Evolutionary conservation across 768 basidiomycete species (phyloP), one percentile per base, ranked within the genome.

Genomic region (Phanerodontia chrysosporium): DNA sequence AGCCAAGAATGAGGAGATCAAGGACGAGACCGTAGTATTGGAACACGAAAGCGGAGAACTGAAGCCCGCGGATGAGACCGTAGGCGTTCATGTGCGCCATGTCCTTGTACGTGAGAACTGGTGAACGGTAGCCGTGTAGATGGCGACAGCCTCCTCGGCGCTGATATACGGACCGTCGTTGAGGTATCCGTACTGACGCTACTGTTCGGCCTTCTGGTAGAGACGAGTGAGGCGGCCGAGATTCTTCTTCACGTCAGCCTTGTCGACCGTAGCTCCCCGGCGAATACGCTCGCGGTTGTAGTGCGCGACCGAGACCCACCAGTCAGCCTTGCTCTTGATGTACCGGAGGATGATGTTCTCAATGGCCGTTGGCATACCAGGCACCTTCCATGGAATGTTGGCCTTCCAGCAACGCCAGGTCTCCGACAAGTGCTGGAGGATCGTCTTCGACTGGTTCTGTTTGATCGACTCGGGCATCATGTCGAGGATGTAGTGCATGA

Each of bases 401-500:
- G 92, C 92, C 73, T 94, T 94, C 92, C 92, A 94, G 74, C 95
- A 98, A 66, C 96, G 82, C 97, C 97, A 98, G 10, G 96, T 96
- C 71, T 98, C 97, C 2, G 95, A 97, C 65, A 98, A 76, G 72
- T 98, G 97, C 72, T 99, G 97, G 70, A 99, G 70, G 64, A 99
- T 98, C 12, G 97, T 98, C 80, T 99, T 99, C n/a, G 95, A 87
- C 79, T 99, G 98, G 77, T 98, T 99, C 75, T 95, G 94, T 75
- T 95, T 95, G 79, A 98, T 95, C 1, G 92, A 94, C 73, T 98
- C 97, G 7, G 97, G 97, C 96, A 98, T 98, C 96, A 98, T 98
- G 78, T 98, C 96, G 65, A 99, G 79, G 66, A 99, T 98, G 73
- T 99, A 96, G 76, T 98, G 96, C 97, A 99, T 98, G 67, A 99